Percentiles rank a stretch among this genome's conserved stretches.
Conservation (phyloP, 148 eudicot species). For the Drosera capensis region DNA sequence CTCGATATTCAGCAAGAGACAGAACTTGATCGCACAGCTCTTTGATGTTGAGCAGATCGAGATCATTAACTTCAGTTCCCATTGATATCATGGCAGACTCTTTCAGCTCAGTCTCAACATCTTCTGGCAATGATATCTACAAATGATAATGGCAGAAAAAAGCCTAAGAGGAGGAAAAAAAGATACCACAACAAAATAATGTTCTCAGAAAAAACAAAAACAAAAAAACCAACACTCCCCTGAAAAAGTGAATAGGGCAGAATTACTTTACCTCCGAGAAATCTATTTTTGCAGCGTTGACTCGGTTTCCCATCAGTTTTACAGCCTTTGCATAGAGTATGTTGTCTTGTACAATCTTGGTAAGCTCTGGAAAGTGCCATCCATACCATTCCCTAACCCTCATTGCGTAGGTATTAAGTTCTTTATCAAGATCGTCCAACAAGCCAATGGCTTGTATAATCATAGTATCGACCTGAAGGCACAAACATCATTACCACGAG, state of each 20-base stretch:
- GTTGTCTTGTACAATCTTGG: slow-evolving; percentile 77
- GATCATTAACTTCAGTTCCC: slow-evolving; percentile 97
- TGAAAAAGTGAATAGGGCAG: no score
- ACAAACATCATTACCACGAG: neutral
- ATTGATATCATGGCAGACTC: slow-evolving; percentile 83
- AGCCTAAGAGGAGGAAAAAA: neutral
- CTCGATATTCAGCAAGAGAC: slow-evolving; percentile 75
- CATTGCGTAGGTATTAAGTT: slow-evolving; percentile 94
- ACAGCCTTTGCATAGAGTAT: slow-evolving; percentile 78
- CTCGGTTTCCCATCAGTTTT: slow-evolving; percentile 75
- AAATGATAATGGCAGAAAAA: neutral
- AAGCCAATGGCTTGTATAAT: slow-evolving; percentile 92
- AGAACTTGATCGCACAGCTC: slow-evolving; percentile 91
- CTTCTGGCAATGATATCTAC: slow-evolving; percentile 60
- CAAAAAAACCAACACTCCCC: neutral
- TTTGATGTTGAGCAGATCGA: slow-evolving; percentile 65
- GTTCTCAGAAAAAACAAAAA: neutral
- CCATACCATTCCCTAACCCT: slow-evolving; percentile 98
- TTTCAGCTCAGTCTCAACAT: slow-evolving; percentile 71
- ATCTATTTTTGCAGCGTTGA: slow-evolving; percentile 79
- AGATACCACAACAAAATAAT: neutral
- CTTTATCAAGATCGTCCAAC: slow-evolving; percentile 98
- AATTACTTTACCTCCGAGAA: slow-evolving; percentile 65
- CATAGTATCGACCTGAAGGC: slow-evolving; percentile 75
- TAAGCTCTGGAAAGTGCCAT: slow-evolving; percentile 99